Conservation (phyloP, 495 filamentous ascomycete species). For the Xanthoparmelia taractica region DNA sequence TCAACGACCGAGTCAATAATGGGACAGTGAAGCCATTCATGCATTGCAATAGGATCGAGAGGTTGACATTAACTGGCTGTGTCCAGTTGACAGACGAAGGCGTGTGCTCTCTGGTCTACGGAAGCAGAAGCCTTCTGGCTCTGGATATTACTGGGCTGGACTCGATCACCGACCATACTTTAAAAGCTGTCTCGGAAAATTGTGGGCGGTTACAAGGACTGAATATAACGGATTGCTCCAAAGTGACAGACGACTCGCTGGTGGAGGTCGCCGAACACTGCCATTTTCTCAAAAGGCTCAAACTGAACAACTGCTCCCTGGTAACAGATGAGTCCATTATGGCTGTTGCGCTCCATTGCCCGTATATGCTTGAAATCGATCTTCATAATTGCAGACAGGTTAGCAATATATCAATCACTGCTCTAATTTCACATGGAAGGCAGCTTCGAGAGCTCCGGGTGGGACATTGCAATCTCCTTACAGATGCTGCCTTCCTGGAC, state of each 20-base stretch:
- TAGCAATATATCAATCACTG: conserved; percentile 70
- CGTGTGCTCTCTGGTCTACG: conserved; percentile 68
- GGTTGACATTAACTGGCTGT: conserved; percentile 90
- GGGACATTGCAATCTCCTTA: conserved; percentile 72
- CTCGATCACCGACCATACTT: conserved; percentile 73
- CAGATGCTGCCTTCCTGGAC: conserved; percentile 76
- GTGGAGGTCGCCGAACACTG: conserved; percentile 76
- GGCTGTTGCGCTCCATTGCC: conserved; percentile 80
- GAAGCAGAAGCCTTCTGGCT: conserved; percentile 75
- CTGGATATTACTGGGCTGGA: conserved; percentile 80
- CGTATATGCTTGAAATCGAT: conserved; percentile 92
- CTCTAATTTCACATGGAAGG: conserved; percentile 64
- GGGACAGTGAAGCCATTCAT: conserved; percentile 76
- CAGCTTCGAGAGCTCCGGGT: conserved; percentile 84
- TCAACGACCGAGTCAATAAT: conserved; percentile 74
- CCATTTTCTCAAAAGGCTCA: conserved; percentile 81
- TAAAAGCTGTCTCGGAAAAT: conserved; percentile 70
- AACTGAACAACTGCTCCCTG: conserved; percentile 82
- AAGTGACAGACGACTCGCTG: conserved; percentile 78
- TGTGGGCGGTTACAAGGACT: conserved; percentile 83
- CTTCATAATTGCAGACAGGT: conserved; percentile 77
- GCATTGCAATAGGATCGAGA: conserved; percentile 84
- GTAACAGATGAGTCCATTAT: conserved; percentile 71
- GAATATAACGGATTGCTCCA: conserved; percentile 81
- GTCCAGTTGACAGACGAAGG: conserved; percentile 73